These are phyloP conservation scores for Erodium moschatum DNA, from an alignment of 441 rosid genomes.

Conservation along the genomic window DNA sequence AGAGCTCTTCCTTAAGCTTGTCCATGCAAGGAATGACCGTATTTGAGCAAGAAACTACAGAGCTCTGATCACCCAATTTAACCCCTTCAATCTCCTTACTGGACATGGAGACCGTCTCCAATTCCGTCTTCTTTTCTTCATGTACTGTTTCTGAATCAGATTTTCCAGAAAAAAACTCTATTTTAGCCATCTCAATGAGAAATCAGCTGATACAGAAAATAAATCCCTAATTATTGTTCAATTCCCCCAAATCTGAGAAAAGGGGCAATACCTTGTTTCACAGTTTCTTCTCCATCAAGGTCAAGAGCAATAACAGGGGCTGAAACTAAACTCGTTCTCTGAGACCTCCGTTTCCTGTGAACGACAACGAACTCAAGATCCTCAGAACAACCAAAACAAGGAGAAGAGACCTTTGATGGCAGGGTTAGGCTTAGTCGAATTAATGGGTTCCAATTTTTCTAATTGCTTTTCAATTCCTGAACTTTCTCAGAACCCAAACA, in stretches of 20 bases:
- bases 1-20: conserved; percentile 78
- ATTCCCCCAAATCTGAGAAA: conserved; percentile 4
- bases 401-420: not conserved
- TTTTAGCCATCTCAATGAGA: not conserved
- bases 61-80: conserved; percentile 22
- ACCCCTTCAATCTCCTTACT: conserved; percentile 15
- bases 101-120: not conserved
- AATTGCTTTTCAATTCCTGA: not conserved
- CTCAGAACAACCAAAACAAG: not conserved
- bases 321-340: conserved; percentile 34
- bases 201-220: not conserved
- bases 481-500: not conserved
- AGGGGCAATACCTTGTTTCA: conserved; percentile 33
- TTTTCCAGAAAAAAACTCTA: not conserved
- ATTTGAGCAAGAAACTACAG: conserved; percentile 28
- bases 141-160: not conserved
- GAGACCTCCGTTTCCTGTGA: conserved; percentile 52
- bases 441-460: not conserved
- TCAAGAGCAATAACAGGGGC: conserved; percentile 42
- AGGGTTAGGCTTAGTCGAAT: not conserved
- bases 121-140: conserved; percentile 24
- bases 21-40: conserved; percentile 51
- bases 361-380: not conserved
- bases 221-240: not conserved
- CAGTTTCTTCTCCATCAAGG: conserved; percentile 47